Base-by-base conservation (phyloP, 78 protist species). In the Protostelium mycophagum region DNA sequence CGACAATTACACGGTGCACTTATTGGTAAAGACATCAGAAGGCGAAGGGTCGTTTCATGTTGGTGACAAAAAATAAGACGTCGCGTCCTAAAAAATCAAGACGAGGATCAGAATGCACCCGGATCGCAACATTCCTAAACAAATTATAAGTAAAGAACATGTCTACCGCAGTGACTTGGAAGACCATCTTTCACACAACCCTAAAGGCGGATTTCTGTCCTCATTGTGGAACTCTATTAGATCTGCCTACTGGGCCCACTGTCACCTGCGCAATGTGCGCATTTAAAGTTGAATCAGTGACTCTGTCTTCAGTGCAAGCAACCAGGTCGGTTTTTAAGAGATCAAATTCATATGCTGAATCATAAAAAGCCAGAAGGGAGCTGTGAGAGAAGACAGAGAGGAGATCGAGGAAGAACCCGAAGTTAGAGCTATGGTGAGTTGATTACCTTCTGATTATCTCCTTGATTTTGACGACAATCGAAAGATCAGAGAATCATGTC, bases 121-220 rank as follows among this genome's bases (percentile, higher is more conserved):
- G n/a, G n/a, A n/a, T n/a, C n/a, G n/a, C n/a, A n/a, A n/a, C n/a
- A n/a, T n/a, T n/a, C n/a, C n/a, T n/a, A n/a, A n/a, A n/a, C n/a
- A n/a, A n/a, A n/a, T n/a, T n/a, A n/a, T n/a, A n/a, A n/a, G n/a
- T n/a, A n/a, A n/a, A n/a, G n/a, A n/a, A n/a, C n/a, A n/a, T n/a
- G n/a, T n/a, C n/a, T n/a, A n/a, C n/a, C n/a, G n/a, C n/a, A n/a
- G n/a, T n/a, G n/a, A n/a, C n/a, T 51, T 51, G 73, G 73, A 51
- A 51, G 73, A 51, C 31, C 16, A 16, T 51, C 73, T 51, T 51
- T 51, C 5, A 5, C 31, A 25, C 16, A 16, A 51, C 31, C 5
- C n/a, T 90, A 83, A 92, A 92, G 73, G 94, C 94, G 1, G 89
- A 92, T 85, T 92, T 92, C 36, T 92, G 94, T 88, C 94, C 91